Base-by-base conservation (phyloP, 441 rosid genomes). In the Adansonia gregorii region DNA sequence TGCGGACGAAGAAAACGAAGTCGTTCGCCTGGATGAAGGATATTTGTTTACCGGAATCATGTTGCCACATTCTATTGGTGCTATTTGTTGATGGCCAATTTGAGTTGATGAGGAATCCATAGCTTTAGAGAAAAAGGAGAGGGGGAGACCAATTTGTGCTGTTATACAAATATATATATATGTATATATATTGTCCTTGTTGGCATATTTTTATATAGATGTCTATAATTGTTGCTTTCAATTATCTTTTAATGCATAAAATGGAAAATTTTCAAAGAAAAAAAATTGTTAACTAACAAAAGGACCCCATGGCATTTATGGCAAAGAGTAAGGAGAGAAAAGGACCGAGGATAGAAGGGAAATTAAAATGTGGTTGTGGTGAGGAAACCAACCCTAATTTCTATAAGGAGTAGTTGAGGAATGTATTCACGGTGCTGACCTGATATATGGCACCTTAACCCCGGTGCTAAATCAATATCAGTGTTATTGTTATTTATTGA, bases 1-100 rank as follows among this genome's bases (percentile, higher is more conserved):
- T 31, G 39, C 39, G 39, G 91, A 87, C 0, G 92, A 87, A 41
- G 90, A 88, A 7, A 84, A 80, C 1, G 94, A 91, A 17, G 72
- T 74, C 0, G 88, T 69, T 9, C 81, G 81, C 46, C 76, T 58
- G 10, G 83, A 66, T 39, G 83, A 71, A 17, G 48, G 59, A 1
- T 46, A 24, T 52, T 81, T 80, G 39, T 67, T 61, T 49, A 63
- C 72, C 64, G 83, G 83, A 46, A 72, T 73, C 17, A 27, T 61
- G 69, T 71, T 3, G 73, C 72, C 81, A 17, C 76, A 6, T 67
- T 77, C 80, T 79, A 73, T 86, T 0, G 77, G 52, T 49, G 4
- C 77, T 7, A 31, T 78, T 63, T 68, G 81, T 70, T 70, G 54
- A 77, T 20, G 73, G 8, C 49, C 63, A 14, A 11, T n/a, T 0